Percentiles rank a stretch among this genome's conserved stretches.
These are phyloP conservation scores for Acephala macrosclerotiorum DNA, from an alignment of 2,329 filamentous ascomycete species.

Conservation along the genomic window DNA sequence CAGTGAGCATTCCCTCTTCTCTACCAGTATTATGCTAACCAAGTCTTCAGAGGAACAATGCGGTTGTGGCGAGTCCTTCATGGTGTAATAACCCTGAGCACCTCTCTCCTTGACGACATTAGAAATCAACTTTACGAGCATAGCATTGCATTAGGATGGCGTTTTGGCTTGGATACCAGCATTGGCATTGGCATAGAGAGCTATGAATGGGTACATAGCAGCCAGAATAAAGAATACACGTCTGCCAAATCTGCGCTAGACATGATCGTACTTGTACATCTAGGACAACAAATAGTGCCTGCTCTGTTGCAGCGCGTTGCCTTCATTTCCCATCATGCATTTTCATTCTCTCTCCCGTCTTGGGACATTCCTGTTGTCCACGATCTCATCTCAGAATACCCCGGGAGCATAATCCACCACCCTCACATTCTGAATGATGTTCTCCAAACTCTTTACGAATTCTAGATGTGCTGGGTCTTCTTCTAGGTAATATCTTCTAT, in stretches of 20 bases:
- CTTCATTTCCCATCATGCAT: background rate
- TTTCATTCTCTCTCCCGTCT: background rate
- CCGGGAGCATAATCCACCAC: constrained; percentile 68
- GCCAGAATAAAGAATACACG: constrained; percentile 9
- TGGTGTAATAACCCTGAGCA: constrained; percentile 76
- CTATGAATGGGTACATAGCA: constrained; percentile 25
- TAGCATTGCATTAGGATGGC: constrained; percentile 41
- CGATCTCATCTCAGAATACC: constrained; percentile 48
- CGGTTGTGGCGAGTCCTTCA: constrained; percentile 96
- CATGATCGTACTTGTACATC: constrained; percentile 2
- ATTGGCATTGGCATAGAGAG: constrained; percentile 28
- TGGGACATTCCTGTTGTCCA: background rate
- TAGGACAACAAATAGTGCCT: background rate
- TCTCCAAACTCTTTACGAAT: constrained; percentile 61
- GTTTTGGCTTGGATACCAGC: constrained; percentile 38
- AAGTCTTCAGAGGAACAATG: constrained; percentile 81
- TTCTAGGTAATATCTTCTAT: constrained; percentile 73
- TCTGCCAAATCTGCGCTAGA: constrained; percentile 6
- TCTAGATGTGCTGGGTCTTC: constrained; percentile 68
- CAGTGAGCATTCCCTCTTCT: constrained; percentile 68
- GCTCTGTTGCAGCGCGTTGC: background rate
- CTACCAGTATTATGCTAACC: constrained; percentile 41
- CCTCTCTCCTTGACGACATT: constrained; percentile 25
- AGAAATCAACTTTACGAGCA: constrained; percentile 29
- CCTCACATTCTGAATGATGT: constrained; percentile 58